phyloP scores from a whole-genome alignment of 192 early-diverging fungal species.

The Linnemannia hyalina region DNA sequence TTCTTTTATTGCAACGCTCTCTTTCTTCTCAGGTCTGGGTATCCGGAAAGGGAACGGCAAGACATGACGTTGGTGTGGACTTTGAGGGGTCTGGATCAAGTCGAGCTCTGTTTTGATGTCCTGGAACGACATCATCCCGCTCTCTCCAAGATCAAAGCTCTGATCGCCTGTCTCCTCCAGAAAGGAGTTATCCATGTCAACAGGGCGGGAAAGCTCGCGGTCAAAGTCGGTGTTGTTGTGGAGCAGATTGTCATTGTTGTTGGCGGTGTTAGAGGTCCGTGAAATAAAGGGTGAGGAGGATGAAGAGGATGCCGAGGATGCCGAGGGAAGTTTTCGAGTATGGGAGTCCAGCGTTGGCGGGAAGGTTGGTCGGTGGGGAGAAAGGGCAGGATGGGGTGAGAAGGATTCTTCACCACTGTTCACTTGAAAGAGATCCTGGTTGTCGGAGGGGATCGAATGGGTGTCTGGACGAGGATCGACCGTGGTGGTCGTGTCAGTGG shows the following conservation, averaged over 20 bases:
- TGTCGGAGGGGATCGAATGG: neutral
- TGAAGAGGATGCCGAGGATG: neutral
- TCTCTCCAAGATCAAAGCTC: conserved; percentile 49
- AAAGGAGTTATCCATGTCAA: conserved; percentile 17
- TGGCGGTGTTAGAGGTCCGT: neutral
- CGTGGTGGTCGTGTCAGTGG: neutral
- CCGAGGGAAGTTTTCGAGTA: neutral
- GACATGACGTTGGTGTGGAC: conserved; percentile 22
- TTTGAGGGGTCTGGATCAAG: conserved; percentile 19
- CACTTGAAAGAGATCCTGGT: neutral
- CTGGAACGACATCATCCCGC: conserved; percentile 56
- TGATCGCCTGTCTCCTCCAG: conserved; percentile 40
- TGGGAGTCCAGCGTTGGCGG: neutral
- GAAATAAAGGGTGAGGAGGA: neutral
- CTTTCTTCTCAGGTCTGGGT: conserved; percentile 46
- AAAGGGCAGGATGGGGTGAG: neutral
- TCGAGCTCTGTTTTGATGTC: conserved; percentile 53
- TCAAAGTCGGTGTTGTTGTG: conserved; percentile 4
- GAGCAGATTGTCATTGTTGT: neutral
- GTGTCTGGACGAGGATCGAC: neutral
- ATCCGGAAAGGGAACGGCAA: conserved; percentile 50
- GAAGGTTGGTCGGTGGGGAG: neutral
- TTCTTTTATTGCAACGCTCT: conserved; percentile 51
- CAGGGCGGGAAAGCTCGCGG: neutral
- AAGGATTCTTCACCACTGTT: neutral